Conservation (phyloP, 805 yeast genomes). For the Sugiyamaella qingdaonensis region DNA sequence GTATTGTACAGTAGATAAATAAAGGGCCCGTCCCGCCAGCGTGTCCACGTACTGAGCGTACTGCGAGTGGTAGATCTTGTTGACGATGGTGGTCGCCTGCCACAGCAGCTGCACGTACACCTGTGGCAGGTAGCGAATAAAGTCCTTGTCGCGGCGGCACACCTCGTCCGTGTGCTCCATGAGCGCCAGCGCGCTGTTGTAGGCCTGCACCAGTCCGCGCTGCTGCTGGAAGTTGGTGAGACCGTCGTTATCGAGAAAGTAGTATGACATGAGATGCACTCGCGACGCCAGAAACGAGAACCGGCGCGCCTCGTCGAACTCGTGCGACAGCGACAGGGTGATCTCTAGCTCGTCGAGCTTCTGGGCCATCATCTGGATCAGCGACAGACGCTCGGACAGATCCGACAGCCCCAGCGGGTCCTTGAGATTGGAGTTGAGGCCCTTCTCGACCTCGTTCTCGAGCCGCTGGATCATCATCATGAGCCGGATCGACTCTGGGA, state of each 20-base stretch:
- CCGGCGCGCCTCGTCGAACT: constrained; percentile 64
- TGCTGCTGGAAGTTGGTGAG: constrained; percentile 53
- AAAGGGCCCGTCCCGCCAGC: constrained; percentile 62
- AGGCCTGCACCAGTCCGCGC: constrained; percentile 70
- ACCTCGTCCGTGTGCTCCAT: constrained; percentile 63
- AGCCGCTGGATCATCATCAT: constrained; percentile 81
- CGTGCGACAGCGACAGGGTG: constrained; percentile 19
- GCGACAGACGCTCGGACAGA: constrained; percentile 67
- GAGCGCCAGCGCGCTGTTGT: constrained; percentile 71
- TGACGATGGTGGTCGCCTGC: constrained; percentile 88
- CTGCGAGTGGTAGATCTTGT: constrained; percentile 72
- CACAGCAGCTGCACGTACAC: constrained; percentile 77
- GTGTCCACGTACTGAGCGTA: constrained; percentile 62
- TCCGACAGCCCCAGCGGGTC: constrained; percentile 64
- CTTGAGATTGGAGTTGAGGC: constrained; percentile 65
- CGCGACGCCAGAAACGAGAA: constrained; percentile 69
- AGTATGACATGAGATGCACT: constrained; percentile 77
- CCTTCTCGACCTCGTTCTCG: constrained; percentile 78
- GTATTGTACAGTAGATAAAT: constrained; percentile 33
- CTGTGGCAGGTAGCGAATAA: constrained; percentile 71
- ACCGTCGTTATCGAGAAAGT: constrained; percentile 58
- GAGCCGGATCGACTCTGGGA: constrained; percentile 55
- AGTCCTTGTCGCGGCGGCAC: constrained; percentile 53
- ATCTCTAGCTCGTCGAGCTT: constrained; percentile 76
- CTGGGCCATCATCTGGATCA: constrained; percentile 62